Percentiles rank a stretch among this genome's conserved stretches.
These are phyloP conservation scores for Chlamydomonas sp. DNA, from an alignment of 139 green algal species.

Conservation along the genomic window DNA sequence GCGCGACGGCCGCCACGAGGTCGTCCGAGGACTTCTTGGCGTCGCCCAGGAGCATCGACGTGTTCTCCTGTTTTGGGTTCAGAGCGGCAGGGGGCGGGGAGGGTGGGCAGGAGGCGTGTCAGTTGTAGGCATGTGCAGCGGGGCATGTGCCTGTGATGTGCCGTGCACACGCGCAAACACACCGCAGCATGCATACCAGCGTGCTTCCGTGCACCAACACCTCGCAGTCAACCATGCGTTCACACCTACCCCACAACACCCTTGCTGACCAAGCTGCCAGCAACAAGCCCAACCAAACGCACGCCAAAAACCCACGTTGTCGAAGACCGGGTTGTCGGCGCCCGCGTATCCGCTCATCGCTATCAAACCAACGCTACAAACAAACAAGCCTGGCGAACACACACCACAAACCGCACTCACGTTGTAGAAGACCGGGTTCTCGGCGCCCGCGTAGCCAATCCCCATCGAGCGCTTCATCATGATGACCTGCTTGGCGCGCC, in stretches of 20 bases:
- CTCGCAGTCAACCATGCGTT: too few species aligned
- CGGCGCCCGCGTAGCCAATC: slow-evolving; percentile 68
- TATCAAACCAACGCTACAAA: slow-evolving; percentile 37
- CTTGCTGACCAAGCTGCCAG: slow-evolving; percentile 15
- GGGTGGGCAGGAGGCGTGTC: too few species aligned
- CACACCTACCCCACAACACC: background rate
- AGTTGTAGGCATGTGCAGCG: too few species aligned
- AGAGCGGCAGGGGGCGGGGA: too few species aligned
- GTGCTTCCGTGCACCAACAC: too few species aligned
- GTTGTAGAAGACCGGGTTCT: slow-evolving; percentile 83
- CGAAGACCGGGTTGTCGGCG: slow-evolving; percentile 78
- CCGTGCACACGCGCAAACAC: too few species aligned
- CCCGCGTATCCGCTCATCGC: slow-evolving; percentile 74
- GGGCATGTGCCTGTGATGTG: too few species aligned
- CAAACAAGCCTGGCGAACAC: background rate
- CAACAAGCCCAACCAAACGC: background rate
- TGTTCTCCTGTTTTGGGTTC: too few species aligned
- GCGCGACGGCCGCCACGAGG: slow-evolving; percentile 10
- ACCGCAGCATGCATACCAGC: too few species aligned
- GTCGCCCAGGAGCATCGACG: slow-evolving; percentile 69
- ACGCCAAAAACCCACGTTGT: slow-evolving; percentile 37
- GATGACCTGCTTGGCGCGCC: slow-evolving; percentile 72
- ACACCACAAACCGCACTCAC: background rate
- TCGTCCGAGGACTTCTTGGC: slow-evolving; percentile 30
- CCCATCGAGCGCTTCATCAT: slow-evolving; percentile 86